A percentile compares a stretch with the other conserved stretches of the same genome.
phyloP scores from a whole-genome alignment of 331 rosid genomes.

The Acacia concinna region DNA sequence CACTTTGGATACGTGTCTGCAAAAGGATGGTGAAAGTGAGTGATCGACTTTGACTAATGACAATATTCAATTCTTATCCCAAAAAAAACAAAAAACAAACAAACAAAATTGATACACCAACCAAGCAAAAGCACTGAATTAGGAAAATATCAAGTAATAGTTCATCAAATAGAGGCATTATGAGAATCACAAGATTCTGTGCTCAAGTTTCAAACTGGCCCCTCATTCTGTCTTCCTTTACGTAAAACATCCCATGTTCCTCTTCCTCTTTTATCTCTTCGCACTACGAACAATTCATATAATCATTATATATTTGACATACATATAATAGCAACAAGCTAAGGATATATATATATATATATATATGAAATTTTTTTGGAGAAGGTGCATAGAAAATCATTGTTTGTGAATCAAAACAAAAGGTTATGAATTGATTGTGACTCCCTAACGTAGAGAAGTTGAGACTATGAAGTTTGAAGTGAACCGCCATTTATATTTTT shows the following conservation, averaged over 20 bases:
- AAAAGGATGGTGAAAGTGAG: neutral
- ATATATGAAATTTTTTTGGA: too few relatives aligned
- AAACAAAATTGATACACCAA: neutral
- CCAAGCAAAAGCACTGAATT: neutral
- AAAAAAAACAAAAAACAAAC: too few relatives aligned
- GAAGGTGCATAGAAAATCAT: neutral
- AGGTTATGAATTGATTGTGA: neutral
- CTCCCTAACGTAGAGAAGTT: neutral
- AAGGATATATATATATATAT: neutral
- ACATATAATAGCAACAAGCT: neutral
- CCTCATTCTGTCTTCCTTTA: neutral
- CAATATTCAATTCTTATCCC: neutral
- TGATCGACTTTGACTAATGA: neutral
- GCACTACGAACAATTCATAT: too few relatives aligned
- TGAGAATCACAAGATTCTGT: neutral
- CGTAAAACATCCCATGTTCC: neutral
- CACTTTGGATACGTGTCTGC: neutral
- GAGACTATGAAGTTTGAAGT: neutral
- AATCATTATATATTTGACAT: too few relatives aligned
- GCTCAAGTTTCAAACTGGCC: neutral
- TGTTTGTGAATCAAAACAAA: neutral
- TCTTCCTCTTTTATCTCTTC: neutral
- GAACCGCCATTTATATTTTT: neutral
- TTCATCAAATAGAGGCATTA: too few relatives aligned
- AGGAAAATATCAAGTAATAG: too few relatives aligned